These are phyloP conservation scores for Boletellus ananas DNA, from an alignment of 768 basidiomycete species.

Conservation along the genomic window DNA sequence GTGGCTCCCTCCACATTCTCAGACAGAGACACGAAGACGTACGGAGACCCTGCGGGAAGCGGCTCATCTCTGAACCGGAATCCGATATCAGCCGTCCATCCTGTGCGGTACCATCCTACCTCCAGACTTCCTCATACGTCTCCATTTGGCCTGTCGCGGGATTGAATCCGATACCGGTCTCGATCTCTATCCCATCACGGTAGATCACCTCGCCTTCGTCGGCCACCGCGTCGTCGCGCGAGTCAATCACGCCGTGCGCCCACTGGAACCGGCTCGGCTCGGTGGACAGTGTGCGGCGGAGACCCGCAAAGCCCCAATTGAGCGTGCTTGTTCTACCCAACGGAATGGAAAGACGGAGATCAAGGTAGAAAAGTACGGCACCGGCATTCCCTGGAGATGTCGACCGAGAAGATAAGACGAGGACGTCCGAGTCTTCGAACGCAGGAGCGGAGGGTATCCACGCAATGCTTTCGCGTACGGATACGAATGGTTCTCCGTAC, in stretches of 20 bases:
- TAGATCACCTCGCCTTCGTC: constrained; percentile 21
- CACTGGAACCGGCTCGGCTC: constrained; percentile 15
- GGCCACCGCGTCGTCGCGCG: constrained; percentile 3
- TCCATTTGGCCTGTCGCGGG: constrained; percentile 19
- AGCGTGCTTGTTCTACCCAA: constrained; percentile 14
- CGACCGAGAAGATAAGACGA: constrained; percentile 27
- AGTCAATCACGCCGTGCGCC: constrained; percentile 22
- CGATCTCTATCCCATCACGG: constrained; percentile 22
- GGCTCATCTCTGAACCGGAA: constrained; percentile 18
- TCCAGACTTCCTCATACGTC: constrained; percentile 23
- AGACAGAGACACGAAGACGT: constrained; percentile 21
- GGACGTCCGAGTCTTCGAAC: constrained; percentile 26
- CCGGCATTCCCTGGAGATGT: constrained; percentile 15
- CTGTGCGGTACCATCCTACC: constrained; percentile 2
- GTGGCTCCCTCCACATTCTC: constrained; percentile 8
- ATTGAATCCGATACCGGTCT: constrained; percentile 22
- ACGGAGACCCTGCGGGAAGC: constrained; percentile 9
- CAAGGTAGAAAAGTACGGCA: constrained; percentile 22
- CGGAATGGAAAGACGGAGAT: constrained; percentile 25
- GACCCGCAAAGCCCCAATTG: constrained; percentile 23
- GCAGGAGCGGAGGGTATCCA: constrained; percentile 15
- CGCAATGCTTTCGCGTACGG: constrained; percentile 20
- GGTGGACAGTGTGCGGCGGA: constrained; percentile 20
- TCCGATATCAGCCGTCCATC: not conserved
- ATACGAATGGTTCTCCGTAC: constrained; percentile 19